Percentiles rank a stretch among this genome's conserved stretches.
These are phyloP conservation scores for Apostasia ramifera DNA, from an alignment of 106 monocot species.

Conservation along the genomic window DNA sequence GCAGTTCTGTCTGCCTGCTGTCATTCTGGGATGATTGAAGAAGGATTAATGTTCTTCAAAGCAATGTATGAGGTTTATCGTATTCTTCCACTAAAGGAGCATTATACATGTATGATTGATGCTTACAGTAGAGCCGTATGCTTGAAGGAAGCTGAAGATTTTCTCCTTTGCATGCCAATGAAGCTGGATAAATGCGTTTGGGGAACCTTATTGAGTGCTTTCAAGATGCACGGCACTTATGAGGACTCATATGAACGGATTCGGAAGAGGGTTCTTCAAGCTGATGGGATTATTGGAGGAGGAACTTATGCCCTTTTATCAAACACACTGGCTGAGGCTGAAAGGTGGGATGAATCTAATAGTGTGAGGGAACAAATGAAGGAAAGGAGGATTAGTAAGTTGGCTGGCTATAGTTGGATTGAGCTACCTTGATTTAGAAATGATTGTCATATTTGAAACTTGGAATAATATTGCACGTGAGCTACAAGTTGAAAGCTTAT, in stretches of 20 bases:
- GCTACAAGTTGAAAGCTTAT: too few relatives aligned
- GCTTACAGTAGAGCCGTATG: slow-evolving; percentile 32
- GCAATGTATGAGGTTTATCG: slow-evolving; percentile 31
- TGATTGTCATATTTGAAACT: not conserved
- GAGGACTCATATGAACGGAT: not conserved
- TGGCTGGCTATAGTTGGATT: slow-evolving; percentile 38
- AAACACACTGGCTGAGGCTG: slow-evolving; percentile 24
- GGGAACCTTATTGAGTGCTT: slow-evolving; percentile 26
- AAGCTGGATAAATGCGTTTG: slow-evolving; percentile 13
- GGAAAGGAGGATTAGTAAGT: slow-evolving; percentile 20
- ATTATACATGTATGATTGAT: slow-evolving; percentile 49
- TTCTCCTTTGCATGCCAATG: slow-evolving; percentile 19
- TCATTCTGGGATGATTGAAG: slow-evolving; percentile 40
- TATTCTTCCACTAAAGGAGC: slow-evolving; percentile 29
- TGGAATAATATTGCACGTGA: too few relatives aligned
- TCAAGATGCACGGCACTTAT: slow-evolving; percentile 18
- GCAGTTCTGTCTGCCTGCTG: slow-evolving; percentile 45
- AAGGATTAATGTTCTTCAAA: slow-evolving; percentile 26
- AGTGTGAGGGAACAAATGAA: slow-evolving; percentile 26
- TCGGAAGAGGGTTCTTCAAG: slow-evolving; percentile 1
- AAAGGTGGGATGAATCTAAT: slow-evolving; percentile 24
- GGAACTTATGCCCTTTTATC: slow-evolving; percentile 44
- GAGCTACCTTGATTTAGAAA: not conserved
- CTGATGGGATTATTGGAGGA: slow-evolving; percentile 19
- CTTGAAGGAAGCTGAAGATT: slow-evolving; percentile 23